phyloP scores from a whole-genome alignment of 371 early-diverging fungal species.

The Rhizopus delemar region DNA sequence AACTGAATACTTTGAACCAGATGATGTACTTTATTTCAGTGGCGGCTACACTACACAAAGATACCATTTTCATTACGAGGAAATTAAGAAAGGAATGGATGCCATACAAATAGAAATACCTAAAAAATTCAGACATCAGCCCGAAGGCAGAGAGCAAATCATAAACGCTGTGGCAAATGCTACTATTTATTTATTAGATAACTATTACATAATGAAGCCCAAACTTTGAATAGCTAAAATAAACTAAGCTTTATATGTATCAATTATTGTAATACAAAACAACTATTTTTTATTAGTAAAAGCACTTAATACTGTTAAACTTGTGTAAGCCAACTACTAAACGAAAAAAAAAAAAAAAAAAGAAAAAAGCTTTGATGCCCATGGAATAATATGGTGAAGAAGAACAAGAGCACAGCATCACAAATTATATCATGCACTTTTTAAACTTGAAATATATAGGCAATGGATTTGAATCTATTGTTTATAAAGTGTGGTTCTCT shows the following conservation, averaged over 20 bases:
- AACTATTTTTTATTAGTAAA: no score
- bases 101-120: conserved; percentile 24
- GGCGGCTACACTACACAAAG: conserved; percentile 18
- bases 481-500: conserved; percentile 35
- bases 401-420: no score
- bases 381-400: no score
- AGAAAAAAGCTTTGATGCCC: no score
- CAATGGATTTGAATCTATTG: no score
- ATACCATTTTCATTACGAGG: conserved; percentile 1
- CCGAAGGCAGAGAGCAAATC: conserved; percentile 2
- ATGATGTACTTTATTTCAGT: conserved; percentile 9
- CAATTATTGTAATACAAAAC: no score
- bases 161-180: neutral
- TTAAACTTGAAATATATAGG: no score
- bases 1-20: conserved; percentile 1
- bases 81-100: conserved; percentile 9
- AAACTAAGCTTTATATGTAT: no score
- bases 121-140: conserved; percentile 3
- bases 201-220: neutral
- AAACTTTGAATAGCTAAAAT: neutral
- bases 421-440: no score
- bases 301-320: no score
- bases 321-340: no score
- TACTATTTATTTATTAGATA: neutral
- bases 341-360: no score